These are phyloP conservation scores for Scutellaria barbata DNA, from an alignment of 257 asterid genomes.

Conservation along the genomic window DNA sequence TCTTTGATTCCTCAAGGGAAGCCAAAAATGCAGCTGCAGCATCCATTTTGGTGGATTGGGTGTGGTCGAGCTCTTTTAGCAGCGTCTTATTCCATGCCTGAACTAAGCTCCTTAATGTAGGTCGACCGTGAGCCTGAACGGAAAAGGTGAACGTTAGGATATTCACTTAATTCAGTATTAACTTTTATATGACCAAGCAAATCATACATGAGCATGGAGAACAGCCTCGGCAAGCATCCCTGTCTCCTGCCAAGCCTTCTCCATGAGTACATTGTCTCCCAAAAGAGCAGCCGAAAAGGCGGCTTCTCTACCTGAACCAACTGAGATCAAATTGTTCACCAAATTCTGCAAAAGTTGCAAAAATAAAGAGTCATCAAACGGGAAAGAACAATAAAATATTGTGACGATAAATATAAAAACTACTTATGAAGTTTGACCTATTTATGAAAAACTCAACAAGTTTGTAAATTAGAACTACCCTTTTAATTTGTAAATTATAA, in stretches of 20 bases:
- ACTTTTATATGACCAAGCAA: slow-evolving; percentile 20
- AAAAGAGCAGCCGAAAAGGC: slow-evolving; percentile 96
- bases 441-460: not conserved
- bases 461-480: not conserved
- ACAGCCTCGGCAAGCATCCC: slow-evolving; percentile 99
- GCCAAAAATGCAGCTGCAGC: slow-evolving; percentile 96
- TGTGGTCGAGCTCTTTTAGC: slow-evolving; percentile 85
- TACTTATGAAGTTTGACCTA: not conserved
- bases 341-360: slow-evolving; percentile 68
- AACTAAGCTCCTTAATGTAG: slow-evolving; percentile 80
- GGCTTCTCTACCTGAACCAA: slow-evolving; percentile 96
- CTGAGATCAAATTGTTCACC: slow-evolving; percentile 85
- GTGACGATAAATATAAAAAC: not conserved
- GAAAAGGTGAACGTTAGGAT: slow-evolving; percentile 25
- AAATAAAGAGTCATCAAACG: not conserved
- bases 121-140: slow-evolving; percentile 91
- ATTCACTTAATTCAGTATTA: slow-evolving; percentile 8
- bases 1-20: slow-evolving; percentile 91
- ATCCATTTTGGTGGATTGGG: slow-evolving; percentile 76
- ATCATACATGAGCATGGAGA: slow-evolving; percentile 84
- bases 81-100: slow-evolving; percentile 87
- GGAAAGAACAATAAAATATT: not conserved
- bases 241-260: slow-evolving; percentile 97
- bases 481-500: not conserved
- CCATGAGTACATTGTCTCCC: slow-evolving; percentile 98